phyloP scores from a whole-genome alignment of 2,329 filamentous ascomycete species.

The Myriosclerotinia curreyana region DNA sequence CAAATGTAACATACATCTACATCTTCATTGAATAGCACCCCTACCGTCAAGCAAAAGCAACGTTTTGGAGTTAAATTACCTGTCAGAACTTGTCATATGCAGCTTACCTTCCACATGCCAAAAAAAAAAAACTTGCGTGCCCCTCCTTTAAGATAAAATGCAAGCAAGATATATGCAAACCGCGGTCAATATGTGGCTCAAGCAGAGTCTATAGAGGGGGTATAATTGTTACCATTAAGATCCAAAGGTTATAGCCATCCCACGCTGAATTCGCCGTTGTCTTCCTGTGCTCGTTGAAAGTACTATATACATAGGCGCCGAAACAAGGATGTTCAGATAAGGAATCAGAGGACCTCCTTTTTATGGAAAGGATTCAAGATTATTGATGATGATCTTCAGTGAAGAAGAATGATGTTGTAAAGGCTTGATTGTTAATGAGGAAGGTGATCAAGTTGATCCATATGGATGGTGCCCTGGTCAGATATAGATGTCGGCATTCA shows the following conservation, averaged over 20 bases:
- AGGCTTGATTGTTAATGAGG: constrained; percentile 4
- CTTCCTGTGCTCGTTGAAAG: neutral
- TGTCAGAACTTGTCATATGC: neutral
- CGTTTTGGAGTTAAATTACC: neutral
- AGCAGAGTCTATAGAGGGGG: neutral
- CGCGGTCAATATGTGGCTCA: constrained; percentile 1
- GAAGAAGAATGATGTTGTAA: constrained; percentile 1
- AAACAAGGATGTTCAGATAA: constrained; percentile 17
- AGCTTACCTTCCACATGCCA: constrained; percentile 5
- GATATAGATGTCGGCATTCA: constrained; percentile 11
- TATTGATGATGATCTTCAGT: constrained; percentile 12
- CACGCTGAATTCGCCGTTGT: constrained; percentile 7
- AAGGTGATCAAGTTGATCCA: constrained; percentile 15
- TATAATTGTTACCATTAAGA: neutral
- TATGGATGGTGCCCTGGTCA: neutral
- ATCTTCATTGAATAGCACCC: neutral
- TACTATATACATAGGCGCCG: constrained; percentile 10
- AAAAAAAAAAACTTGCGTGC: neutral
- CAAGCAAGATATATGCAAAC: constrained; percentile 1
- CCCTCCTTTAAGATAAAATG: neutral
- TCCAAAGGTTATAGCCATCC: constrained; percentile 10
- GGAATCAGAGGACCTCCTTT: constrained; percentile 20
- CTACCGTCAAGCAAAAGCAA: neutral
- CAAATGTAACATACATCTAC: neutral
- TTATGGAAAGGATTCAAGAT: constrained; percentile 11